Evolutionary conservation across 2,329 filamentous ascomycete species (phyloP).

Genomic region (Diaporthe citri): DNA sequence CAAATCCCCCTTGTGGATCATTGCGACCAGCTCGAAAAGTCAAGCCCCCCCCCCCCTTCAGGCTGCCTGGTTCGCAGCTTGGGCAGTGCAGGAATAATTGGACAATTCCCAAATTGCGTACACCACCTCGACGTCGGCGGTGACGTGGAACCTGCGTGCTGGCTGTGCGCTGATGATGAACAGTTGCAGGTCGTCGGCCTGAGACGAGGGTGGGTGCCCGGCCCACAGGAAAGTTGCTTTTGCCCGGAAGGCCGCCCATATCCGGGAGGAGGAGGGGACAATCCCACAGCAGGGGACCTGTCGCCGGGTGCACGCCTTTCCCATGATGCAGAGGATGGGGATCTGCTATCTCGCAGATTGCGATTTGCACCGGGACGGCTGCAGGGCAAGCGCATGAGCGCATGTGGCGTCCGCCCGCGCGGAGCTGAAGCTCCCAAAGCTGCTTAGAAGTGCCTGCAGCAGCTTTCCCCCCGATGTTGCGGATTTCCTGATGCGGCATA

Average conservation of each 20-base stretch:
- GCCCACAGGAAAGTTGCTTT: not conserved
- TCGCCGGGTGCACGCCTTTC: not conserved
- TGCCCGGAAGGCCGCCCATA: not conserved
- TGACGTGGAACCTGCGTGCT: constrained; percentile 10
- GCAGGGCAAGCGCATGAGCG: not conserved
- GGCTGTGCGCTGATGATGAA: constrained; percentile 6
- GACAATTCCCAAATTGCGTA: constrained; percentile 7
- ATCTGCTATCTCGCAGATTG: constrained; percentile 24
- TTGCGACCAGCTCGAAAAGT: not conserved
- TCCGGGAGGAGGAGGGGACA: not conserved
- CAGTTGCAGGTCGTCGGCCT: not conserved
- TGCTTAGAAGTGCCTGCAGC: not conserved
- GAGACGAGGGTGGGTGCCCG: not conserved
- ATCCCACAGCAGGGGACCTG: not conserved
- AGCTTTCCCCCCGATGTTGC: not conserved
- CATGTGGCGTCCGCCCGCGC: constrained; percentile 6
- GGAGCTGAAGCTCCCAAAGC: not conserved
- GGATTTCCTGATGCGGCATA: constrained; percentile 10
- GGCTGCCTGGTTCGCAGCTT: not conserved
- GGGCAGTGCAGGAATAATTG: constrained; percentile 17
- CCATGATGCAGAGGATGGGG: constrained; percentile 7
- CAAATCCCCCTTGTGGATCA: constrained; percentile 15
- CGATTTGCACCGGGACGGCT: not conserved
- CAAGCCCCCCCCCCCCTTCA: not conserved
- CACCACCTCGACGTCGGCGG: not conserved